Conservation (phyloP, 306 rosid species). For the Luffa aegyptiaca region DNA sequence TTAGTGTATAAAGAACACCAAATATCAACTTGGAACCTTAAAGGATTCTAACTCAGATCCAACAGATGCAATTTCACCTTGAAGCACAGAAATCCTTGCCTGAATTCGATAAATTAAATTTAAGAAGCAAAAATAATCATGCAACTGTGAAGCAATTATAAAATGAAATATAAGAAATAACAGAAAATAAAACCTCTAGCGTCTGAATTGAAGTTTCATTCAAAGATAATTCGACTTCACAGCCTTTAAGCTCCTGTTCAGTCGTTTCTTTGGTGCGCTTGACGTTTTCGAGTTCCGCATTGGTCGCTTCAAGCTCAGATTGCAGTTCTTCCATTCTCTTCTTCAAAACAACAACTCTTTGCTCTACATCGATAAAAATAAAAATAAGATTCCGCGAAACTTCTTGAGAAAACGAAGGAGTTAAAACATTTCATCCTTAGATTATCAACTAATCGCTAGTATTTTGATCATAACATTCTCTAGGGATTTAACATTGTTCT, state of each 20-base stretch:
- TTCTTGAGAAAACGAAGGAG: not conserved
- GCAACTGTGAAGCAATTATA: not conserved
- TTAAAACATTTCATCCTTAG: not conserved
- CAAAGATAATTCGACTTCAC: slow-evolving; percentile 58
- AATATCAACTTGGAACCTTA: slow-evolving; percentile 31
- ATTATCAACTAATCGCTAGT: not conserved
- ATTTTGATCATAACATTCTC: not conserved
- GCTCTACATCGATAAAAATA: slow-evolving; percentile 28
- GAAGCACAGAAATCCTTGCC: slow-evolving; percentile 60
- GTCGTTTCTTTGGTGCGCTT: slow-evolving; percentile 49
- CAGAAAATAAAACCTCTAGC: slow-evolving; percentile 35
- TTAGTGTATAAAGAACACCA: not conserved
- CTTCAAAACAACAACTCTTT: slow-evolving; percentile 55
- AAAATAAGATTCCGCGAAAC: not conserved
- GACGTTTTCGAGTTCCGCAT: slow-evolving; percentile 51
- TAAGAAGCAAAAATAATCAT: not conserved
- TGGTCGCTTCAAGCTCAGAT: slow-evolving; percentile 31
- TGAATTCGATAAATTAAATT: slow-evolving; percentile 9
- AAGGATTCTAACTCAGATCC: slow-evolving; percentile 56
- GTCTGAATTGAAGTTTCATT: slow-evolving; percentile 50
- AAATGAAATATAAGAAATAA: not conserved
- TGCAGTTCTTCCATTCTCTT: slow-evolving; percentile 52
- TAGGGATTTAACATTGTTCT: not conserved
- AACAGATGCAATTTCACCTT: slow-evolving; percentile 36
- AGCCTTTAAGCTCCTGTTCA: slow-evolving; percentile 78